These are phyloP conservation scores for Solanum medicagineum DNA, from an alignment of 257 asterid genomes.

Conservation along the genomic window DNA sequence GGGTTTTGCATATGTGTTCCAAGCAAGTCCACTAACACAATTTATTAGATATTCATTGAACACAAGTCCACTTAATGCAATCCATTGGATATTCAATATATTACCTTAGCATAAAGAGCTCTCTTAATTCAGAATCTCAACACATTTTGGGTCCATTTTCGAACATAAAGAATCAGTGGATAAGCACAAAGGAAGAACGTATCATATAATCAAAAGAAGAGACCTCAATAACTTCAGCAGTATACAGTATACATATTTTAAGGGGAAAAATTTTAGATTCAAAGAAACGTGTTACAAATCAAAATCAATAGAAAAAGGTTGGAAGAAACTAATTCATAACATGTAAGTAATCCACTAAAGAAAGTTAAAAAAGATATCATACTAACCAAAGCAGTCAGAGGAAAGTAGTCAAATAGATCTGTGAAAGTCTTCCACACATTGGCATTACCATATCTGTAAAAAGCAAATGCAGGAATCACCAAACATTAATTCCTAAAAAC, in stretches of 20 bases:
- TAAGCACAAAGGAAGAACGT: not conserved
- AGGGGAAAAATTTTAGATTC: not conserved
- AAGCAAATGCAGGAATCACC: not conserved
- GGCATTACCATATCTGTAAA: conserved; percentile 14
- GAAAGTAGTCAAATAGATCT: conserved; percentile 20
- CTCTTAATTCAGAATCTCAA: not conserved
- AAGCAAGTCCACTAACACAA: not conserved
- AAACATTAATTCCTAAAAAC: not conserved
- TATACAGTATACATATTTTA: not conserved
- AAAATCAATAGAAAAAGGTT: not conserved
- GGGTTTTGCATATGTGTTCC: not conserved
- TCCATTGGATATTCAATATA: not conserved
- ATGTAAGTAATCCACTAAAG: not conserved
- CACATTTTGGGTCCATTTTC: not conserved
- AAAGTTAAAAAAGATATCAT: not conserved
- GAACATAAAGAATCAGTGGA: not conserved
- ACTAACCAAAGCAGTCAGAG: conserved; percentile 18
- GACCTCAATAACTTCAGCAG: not conserved
- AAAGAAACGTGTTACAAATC: not conserved
- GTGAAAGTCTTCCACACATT: conserved; percentile 22
- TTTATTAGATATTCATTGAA: not conserved
- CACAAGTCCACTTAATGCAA: not conserved
- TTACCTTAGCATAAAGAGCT: not conserved
- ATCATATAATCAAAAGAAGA: not conserved
- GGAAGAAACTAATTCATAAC: not conserved